phyloP scores from a whole-genome alignment of 306 rosid species.

The Fragaria nilgerrensis region DNA sequence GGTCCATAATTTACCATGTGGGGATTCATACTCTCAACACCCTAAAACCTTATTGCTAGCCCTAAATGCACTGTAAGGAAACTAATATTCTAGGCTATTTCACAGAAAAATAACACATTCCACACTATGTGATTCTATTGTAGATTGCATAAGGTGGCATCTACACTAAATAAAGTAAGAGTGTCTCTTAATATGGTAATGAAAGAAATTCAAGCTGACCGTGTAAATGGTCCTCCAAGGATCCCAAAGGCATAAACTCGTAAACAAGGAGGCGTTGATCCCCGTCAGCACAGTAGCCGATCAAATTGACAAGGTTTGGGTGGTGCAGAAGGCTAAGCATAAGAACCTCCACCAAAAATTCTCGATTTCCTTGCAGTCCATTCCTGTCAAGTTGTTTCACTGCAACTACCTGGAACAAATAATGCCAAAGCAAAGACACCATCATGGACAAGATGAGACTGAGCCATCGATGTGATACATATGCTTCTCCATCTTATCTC shows the following conservation, averaged over 20 bases:
- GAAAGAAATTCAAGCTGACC: conserved; percentile 58
- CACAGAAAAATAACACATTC: conserved; percentile 5
- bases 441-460: conserved; percentile 22
- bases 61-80: not conserved
- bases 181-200: not conserved
- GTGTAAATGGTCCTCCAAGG: conserved; percentile 98
- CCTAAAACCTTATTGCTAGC: not conserved
- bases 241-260: conserved; percentile 98
- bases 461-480: not conserved
- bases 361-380: conserved; percentile 78
- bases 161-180: not conserved
- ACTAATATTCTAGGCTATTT: not conserved
- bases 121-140: not conserved
- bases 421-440: conserved; percentile 19
- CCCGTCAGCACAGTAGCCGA: conserved; percentile 90
- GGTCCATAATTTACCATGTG: too few species aligned
- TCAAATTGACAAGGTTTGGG: conserved; percentile 90
- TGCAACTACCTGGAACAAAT: conserved; percentile 65
- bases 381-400: conserved; percentile 83
- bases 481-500: conserved; percentile 13
- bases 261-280: conserved; percentile 85
- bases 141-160: not conserved
- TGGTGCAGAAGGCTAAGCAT: conserved; percentile 99
- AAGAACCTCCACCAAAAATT: conserved; percentile 96
- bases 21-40: not conserved